Evolutionary conservation across 2,329 filamentous ascomycete genomes (phyloP).

Genomic region (Dactylellina drechsleri): DNA sequence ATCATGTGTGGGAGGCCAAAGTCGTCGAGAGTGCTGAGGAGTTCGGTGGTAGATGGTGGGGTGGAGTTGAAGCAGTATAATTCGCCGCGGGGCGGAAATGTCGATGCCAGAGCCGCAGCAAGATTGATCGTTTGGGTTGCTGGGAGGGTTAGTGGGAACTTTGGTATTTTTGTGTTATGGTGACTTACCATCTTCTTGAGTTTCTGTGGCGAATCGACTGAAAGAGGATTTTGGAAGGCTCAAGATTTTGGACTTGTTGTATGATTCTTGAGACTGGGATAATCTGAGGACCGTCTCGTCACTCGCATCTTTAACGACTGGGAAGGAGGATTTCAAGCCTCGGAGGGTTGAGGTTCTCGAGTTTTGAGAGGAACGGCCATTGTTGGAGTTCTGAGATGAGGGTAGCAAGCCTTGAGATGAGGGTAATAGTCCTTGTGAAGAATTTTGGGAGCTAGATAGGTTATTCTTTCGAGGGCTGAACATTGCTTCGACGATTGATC

Average conservation of each 20-base stretch:
- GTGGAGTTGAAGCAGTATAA: slow-evolving; percentile 37
- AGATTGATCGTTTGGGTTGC: slow-evolving; percentile 25
- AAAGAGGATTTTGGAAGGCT: slow-evolving; percentile 36
- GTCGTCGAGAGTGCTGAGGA: slow-evolving; percentile 70
- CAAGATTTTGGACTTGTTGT: slow-evolving; percentile 24
- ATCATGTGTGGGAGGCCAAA: slow-evolving; percentile 73
- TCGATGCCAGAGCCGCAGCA: slow-evolving; percentile 4
- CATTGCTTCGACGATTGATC: slow-evolving; percentile 43
- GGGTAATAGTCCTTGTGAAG: slow-evolving; percentile 16
- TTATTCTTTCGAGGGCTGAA: slow-evolving; percentile 50
- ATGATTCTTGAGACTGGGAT: slow-evolving; percentile 34
- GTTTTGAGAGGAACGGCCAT: slow-evolving; percentile 59
- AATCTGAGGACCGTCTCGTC: slow-evolving; percentile 61
- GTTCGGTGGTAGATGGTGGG: slow-evolving; percentile 60
- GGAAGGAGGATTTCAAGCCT: slow-evolving; percentile 66
- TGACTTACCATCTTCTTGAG: slow-evolving; percentile 26
- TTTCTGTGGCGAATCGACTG: slow-evolving; percentile 37
- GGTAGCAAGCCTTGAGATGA: slow-evolving; percentile 16
- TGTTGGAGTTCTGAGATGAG: slow-evolving; percentile 18
- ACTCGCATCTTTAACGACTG: slow-evolving; percentile 79
- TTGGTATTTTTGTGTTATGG: background rate
- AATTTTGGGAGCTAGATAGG: slow-evolving; percentile 28
- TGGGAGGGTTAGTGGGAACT: slow-evolving; percentile 10
- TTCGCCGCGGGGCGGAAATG: slow-evolving; percentile 30
- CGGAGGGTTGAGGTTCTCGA: slow-evolving; percentile 44